phyloP scores from a whole-genome alignment of 768 basidiomycete genomes.

The Mycena polygramma region DNA sequence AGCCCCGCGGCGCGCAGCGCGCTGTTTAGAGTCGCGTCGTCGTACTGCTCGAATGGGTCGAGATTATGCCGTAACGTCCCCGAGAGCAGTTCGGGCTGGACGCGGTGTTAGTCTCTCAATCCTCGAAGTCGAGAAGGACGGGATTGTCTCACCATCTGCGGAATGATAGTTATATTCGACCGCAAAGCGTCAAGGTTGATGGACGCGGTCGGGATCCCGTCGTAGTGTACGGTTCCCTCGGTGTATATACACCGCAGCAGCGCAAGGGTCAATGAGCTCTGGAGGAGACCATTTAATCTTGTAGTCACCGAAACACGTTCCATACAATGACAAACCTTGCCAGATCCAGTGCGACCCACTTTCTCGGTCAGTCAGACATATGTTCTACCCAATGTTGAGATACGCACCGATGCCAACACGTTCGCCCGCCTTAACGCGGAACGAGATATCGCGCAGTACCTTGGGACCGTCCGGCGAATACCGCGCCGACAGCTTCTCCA shows the following conservation, averaged over 20 bases:
- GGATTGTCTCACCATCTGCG: conserved; percentile 51
- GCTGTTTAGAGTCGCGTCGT: conserved; percentile 65
- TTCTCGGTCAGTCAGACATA: conserved; percentile 16
- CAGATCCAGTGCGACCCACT: conserved; percentile 46
- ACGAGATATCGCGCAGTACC: conserved; percentile 69
- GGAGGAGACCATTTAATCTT: not conserved
- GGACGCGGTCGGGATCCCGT: conserved; percentile 59
- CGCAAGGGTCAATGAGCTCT: conserved; percentile 57
- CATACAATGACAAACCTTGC: conserved; percentile 49
- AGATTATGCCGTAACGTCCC: conserved; percentile 38
- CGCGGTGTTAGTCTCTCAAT: not conserved
- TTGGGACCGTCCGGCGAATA: conserved; percentile 68
- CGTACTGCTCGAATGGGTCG: conserved; percentile 54
- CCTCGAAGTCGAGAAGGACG: not conserved
- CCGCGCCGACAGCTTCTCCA: conserved; percentile 57
- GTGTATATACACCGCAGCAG: conserved; percentile 68
- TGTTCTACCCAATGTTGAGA: conserved; percentile 2
- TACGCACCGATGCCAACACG: conserved; percentile 57
- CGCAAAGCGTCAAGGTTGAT: conserved; percentile 70
- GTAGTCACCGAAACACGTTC: not conserved
- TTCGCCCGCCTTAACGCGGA: conserved; percentile 67
- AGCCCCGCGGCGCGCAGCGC: conserved; percentile 58
- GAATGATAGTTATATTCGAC: conserved; percentile 69
- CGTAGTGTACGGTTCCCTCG: conserved; percentile 65
- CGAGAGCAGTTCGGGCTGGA: conserved; percentile 49